phyloP scores from a whole-genome alignment of 164 flowering plant genomes.

The Stephania cephalantha region DNA sequence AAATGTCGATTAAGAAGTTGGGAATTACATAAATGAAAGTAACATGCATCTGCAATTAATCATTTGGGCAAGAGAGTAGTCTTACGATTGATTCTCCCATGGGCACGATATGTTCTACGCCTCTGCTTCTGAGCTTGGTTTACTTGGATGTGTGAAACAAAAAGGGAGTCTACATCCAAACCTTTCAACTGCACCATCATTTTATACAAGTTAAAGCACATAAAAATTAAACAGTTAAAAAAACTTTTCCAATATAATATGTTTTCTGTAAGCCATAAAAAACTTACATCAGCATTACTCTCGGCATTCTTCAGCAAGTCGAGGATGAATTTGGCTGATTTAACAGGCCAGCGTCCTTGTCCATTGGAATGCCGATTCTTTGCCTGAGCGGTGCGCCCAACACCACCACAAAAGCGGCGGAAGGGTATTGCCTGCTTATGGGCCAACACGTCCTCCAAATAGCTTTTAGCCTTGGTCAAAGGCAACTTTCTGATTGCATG shows the following conservation, averaged over 20 bases:
- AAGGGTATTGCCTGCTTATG: conserved; percentile 97
- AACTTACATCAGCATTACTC: conserved; percentile 45
- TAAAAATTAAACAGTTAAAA: background rate
- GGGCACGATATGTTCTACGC: conserved; percentile 86
- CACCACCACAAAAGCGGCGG: conserved; percentile 86
- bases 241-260: background rate
- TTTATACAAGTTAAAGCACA: background rate
- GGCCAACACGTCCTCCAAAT: conserved; percentile 80
- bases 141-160: conserved; percentile 73
- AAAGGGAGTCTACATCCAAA: conserved; percentile 74
- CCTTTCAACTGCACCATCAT: conserved; percentile 57
- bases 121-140: conserved; percentile 89
- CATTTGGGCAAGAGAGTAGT: background rate
- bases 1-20: background rate
- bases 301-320: conserved; percentile 97
- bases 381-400: conserved; percentile 98
- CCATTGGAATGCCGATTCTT: conserved; percentile 91
- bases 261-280: background rate
- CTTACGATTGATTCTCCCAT: conserved; percentile 87
- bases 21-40: background rate
- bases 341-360: conserved; percentile 94
- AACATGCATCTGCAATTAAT: background rate
- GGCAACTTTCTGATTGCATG: conserved; percentile 67
- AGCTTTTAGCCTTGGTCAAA: conserved; percentile 74
- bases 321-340: conserved; percentile 77